A percentile compares a stretch with the other conserved stretches of the same genome.
phyloP scores from a whole-genome alignment of 495 filamentous ascomycete genomes.

The Aspergillus incahuasiensis region DNA sequence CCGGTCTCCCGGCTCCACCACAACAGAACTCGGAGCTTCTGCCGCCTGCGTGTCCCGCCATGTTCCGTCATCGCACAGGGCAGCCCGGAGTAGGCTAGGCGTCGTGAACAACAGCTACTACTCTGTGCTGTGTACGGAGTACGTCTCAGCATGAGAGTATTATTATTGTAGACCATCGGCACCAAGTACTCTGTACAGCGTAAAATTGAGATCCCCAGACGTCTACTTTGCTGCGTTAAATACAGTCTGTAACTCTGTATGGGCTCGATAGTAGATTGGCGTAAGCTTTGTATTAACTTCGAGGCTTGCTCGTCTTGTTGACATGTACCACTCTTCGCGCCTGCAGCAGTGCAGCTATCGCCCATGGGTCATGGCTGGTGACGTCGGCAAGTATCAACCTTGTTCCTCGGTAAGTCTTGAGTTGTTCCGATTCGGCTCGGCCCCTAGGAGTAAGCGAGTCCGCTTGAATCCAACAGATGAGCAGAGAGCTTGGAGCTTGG shows the following conservation, averaged over 20 bases:
- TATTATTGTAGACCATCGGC: not conserved
- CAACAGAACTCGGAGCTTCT: constrained; percentile 7
- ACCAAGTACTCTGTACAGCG: no score
- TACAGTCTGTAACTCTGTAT: not conserved
- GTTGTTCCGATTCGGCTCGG: not conserved
- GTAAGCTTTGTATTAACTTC: not conserved
- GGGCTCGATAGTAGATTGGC: not conserved
- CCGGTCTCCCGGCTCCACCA: constrained; percentile 21
- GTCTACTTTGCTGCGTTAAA: no score
- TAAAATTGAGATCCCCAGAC: no score
- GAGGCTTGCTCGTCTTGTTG: not conserved
- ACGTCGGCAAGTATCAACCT: constrained; percentile 35
- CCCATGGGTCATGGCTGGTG: constrained; percentile 19
- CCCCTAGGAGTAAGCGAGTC: constrained; percentile 12
- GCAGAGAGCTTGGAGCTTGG: no score
- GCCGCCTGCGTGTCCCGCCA: constrained; percentile 11
- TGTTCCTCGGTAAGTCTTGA: constrained; percentile 8
- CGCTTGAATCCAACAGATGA: no score
- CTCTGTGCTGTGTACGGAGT: no score
- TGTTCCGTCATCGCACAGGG: constrained; percentile 17
- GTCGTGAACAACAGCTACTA: not conserved
- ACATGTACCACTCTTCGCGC: not conserved
- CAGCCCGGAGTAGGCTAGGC: constrained; percentile 3
- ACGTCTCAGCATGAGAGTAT: not conserved
- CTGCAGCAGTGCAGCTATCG: not conserved